Evolutionary conservation across 257 asterid species (phyloP), one percentile per base, ranked within the genome.

Genomic region (Plantago major): DNA sequence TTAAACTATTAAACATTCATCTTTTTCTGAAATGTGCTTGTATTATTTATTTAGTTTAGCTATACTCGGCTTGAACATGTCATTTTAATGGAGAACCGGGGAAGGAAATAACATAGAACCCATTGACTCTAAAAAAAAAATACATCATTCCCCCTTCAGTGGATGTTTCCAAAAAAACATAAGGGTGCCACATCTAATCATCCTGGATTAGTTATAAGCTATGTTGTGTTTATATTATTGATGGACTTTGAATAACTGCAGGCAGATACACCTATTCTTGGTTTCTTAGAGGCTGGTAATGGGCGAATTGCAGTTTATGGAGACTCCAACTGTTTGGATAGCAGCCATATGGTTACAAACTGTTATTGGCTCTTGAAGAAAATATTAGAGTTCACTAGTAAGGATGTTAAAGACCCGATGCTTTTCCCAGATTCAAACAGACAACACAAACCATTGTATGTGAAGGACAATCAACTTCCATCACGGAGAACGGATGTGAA

Each of bases 311-410:
- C 89, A 1, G 95, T 87, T n/a, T 89, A 87, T 37, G 99, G 99
- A 58, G 99, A 93, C 66, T 93, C 99, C 71, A 93, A 93, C 75
- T 93, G 99, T 74, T 79, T 93, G 80, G 99, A 93, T 73, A 87
- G 99, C 82, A 93, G 97, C 84, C 99, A 93, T 72, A 93, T 93
- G 97, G 97, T 93, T 62, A 84, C 99, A 61, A 82, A 93, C 73
- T 93, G 99, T 75, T 89, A 80, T 65, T 90, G 95, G 95, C 99
- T 89, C 63, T 82, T 93, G 73, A 89, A 87, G 77, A 89, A 82
- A 65, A 79, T 93, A 68, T 63, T 93, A 70, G 95, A 87, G 70
- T 89, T 89, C 74, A 83, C 96, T 16, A 73, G 95, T 54, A 78
- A 52, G 40, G 74, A 72, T 65, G 62, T 74, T 37, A 89, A 72